These are phyloP conservation scores for Nemania serpens DNA, from an alignment of 2,329 filamentous ascomycete genomes.

Conservation along the genomic window DNA sequence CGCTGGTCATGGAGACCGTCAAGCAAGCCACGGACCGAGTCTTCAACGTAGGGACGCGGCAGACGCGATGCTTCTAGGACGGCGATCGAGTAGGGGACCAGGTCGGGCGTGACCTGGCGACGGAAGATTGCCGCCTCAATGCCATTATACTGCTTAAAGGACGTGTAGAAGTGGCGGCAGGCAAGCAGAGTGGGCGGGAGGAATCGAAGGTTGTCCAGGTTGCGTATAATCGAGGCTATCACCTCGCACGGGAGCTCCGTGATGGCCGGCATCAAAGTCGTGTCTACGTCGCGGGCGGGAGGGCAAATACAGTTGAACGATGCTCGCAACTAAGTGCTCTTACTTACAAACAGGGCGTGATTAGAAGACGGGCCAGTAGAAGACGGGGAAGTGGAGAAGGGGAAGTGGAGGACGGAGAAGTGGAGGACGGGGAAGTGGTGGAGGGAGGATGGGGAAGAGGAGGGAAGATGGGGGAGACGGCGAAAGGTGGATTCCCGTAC, in stretches of 20 bases:
- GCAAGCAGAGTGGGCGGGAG: slow-evolving; percentile 19
- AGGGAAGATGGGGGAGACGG: too few species aligned
- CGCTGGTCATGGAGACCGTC: background rate
- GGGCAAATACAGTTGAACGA: background rate
- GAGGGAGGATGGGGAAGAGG: too few species aligned
- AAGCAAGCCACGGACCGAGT: background rate
- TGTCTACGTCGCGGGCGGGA: background rate
- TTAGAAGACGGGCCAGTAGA: background rate
- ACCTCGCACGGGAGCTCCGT: slow-evolving; percentile 1
- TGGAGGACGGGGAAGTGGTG: too few species aligned
- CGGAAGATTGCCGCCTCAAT: slow-evolving; percentile 15
- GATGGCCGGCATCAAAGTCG: background rate
- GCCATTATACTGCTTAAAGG: slow-evolving; percentile 13
- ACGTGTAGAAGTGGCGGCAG: slow-evolving; percentile 23
- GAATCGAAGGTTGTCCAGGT: slow-evolving; percentile 15
- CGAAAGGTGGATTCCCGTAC: too few species aligned
- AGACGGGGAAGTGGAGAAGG: background rate
- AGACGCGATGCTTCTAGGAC: background rate
- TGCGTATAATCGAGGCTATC: slow-evolving; percentile 13
- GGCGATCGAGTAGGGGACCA: background rate
- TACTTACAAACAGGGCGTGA: background rate
- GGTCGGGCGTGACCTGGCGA: slow-evolving; percentile 2
- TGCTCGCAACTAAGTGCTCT: background rate
- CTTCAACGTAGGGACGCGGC: background rate
- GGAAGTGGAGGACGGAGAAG: too few species aligned